Evolutionary conservation across 192 early-diverging fungal species (phyloP).

Genomic region (Dimargaris verticillata): DNA sequence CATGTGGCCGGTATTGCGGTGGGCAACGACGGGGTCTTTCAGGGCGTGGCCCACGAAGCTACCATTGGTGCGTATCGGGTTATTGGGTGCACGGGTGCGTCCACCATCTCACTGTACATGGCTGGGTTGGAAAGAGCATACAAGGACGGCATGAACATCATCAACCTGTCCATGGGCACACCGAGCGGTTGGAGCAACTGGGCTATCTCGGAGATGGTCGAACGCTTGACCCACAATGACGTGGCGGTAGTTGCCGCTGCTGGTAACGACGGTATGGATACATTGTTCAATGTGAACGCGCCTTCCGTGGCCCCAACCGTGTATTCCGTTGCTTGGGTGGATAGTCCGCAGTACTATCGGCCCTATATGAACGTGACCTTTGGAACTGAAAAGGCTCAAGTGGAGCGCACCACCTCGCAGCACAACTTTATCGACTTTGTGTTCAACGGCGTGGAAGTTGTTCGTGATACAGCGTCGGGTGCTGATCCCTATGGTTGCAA

Average conservation of each 20-base stretch:
- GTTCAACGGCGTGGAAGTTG: slow-evolving; percentile 13
- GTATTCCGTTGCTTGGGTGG: slow-evolving; percentile 38
- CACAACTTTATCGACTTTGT: slow-evolving; percentile 4
- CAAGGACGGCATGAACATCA: slow-evolving; percentile 55
- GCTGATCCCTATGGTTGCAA: slow-evolving; percentile 36
- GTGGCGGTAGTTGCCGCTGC: slow-evolving; percentile 40
- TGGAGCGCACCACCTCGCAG: slow-evolving; percentile 9
- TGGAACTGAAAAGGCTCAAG: neutral
- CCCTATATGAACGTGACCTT: slow-evolving; percentile 17
- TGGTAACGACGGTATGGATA: slow-evolving; percentile 48
- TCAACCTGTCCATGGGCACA: slow-evolving; percentile 73
- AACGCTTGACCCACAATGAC: slow-evolving; percentile 23
- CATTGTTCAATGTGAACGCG: slow-evolving; percentile 36
- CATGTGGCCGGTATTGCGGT: slow-evolving; percentile 58
- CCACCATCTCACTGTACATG: slow-evolving; percentile 55
- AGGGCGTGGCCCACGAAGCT: slow-evolving; percentile 69
- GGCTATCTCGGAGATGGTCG: slow-evolving; percentile 41
- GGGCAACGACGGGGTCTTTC: slow-evolving; percentile 41
- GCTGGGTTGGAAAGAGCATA: slow-evolving; percentile 56
- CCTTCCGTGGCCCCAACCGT: slow-evolving; percentile 36
- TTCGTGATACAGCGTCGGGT: slow-evolving; percentile 25
- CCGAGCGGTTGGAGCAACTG: slow-evolving; percentile 41
- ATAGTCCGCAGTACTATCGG: slow-evolving; percentile 23
- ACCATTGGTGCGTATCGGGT: slow-evolving; percentile 66
- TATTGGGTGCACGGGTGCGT: slow-evolving; percentile 56